phyloP scores from a whole-genome alignment of 2,329 filamentous ascomycete genomes.

The Helicocarpus griseus region DNA sequence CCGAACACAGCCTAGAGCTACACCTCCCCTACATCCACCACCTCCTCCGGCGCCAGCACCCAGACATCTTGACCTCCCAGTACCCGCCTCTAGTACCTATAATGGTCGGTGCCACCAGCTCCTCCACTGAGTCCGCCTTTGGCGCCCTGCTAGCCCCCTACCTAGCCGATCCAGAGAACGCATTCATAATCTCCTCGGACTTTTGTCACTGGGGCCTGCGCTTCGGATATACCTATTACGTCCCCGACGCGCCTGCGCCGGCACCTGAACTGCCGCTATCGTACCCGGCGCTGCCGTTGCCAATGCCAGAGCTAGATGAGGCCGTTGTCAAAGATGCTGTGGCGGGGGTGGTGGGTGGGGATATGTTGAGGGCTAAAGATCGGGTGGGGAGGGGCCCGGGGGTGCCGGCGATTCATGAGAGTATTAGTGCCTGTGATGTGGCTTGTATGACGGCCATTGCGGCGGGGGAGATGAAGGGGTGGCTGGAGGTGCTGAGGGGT shows the following conservation, averaged over 20 bases:
- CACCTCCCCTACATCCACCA: slow-evolving; percentile 91
- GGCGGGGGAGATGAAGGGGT: slow-evolving; percentile 59
- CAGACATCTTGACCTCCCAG: slow-evolving; percentile 39
- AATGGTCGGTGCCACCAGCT: slow-evolving; percentile 66
- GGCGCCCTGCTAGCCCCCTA: slow-evolving; percentile 69
- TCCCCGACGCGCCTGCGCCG: slow-evolving; percentile 38
- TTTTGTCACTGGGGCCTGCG: slow-evolving; percentile 92
- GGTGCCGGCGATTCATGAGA: slow-evolving; percentile 62
- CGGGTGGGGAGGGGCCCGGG: slow-evolving; percentile 21
- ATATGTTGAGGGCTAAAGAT: slow-evolving; percentile 21
- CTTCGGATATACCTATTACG: slow-evolving; percentile 78
- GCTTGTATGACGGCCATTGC: slow-evolving; percentile 78
- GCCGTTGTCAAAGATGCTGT: slow-evolving; percentile 22
- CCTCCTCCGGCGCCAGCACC: slow-evolving; percentile 48
- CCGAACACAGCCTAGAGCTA: slow-evolving; percentile 93
- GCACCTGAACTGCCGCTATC: slow-evolving; percentile 28
- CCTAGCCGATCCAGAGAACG: slow-evolving; percentile 60
- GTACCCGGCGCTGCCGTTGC: slow-evolving; percentile 33
- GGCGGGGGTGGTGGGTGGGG: slow-evolving; percentile 21
- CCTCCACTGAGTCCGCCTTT: slow-evolving; percentile 55
- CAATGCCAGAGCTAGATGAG: slow-evolving; percentile 18
- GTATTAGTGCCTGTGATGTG: slow-evolving; percentile 70
- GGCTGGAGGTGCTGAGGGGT: slow-evolving; percentile 56
- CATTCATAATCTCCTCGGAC: slow-evolving; percentile 85
- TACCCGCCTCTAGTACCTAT: slow-evolving; percentile 76